Evolutionary conservation across 225 moss, liverwort and hornwort genomes (phyloP), one percentile per base, ranked within the genome.

Genomic region (Sphagnum tenellum): DNA sequence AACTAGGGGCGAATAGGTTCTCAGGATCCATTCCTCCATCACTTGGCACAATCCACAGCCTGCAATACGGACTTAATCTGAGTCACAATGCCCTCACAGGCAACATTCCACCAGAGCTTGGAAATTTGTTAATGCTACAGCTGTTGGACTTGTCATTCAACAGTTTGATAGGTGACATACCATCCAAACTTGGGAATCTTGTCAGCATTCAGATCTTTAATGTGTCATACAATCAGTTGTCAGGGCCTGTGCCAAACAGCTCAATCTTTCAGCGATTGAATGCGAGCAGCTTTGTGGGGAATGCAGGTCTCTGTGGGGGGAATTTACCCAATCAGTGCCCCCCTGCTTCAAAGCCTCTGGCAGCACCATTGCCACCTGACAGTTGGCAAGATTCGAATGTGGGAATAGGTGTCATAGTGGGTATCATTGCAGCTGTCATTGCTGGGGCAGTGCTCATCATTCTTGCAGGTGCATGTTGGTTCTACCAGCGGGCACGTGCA

Each of bases 401-500:
- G 3, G 66, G 88, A 3, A 75, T 82, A 0, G 89, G 82, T 14
- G 83, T 75, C 10, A n/a, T 89, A 45, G 76, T 82, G 55, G 89
- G 89, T 53, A 81, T 86, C 49, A 68, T 89, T 12, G 81, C 82
- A 8, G 89, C 81, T 3, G 86, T 89, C 2, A 78, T 89, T 46
- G 64, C 70, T 44, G 81, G 86, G 54, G 89, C 89, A 12, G 59
- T 83, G 46, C 50, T 89, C 46, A 78, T 89, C 61, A 89, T 89
- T 65, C 56, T 79, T 4, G 12, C 68, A 4, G 89, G 89, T 13
- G 86, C 89, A 1, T 89, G 83, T 66, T 89, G 89, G 89, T 89
- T 86, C 71, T 89, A 86, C 59, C 79, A 73, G 57, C 83, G 78
- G 5, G 66, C 63, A 45, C 59, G 71, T 9, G 67, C 77, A 7